Conservation (phyloP, 2,329 filamentous ascomycete species). For the Aspergillus pseudoterreus region DNA sequence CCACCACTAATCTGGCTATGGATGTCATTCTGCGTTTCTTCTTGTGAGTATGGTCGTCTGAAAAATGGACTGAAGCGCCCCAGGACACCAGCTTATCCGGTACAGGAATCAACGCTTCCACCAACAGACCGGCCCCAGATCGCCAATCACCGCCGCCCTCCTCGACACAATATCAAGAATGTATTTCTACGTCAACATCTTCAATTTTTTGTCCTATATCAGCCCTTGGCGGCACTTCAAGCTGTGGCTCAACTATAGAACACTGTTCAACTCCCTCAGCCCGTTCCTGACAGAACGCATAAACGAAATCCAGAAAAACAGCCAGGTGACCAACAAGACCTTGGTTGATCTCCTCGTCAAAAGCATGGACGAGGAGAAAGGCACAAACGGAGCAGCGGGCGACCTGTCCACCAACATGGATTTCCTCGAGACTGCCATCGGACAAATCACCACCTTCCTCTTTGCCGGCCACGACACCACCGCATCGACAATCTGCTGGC, state of each 20-base stretch:
- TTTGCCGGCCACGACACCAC: slow-evolving; percentile 10
- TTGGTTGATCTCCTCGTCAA: neutral
- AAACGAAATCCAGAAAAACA: neutral
- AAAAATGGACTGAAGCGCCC: too few species aligned
- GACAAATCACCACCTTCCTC: slow-evolving; percentile 6
- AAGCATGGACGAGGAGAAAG: neutral
- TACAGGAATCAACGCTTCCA: neutral
- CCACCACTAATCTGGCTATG: neutral
- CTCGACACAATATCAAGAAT: neutral
- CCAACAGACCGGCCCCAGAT: neutral
- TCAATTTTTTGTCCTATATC: neutral
- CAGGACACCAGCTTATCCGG: neutral
- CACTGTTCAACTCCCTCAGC: neutral
- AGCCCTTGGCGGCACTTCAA: neutral
- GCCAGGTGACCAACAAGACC: neutral
- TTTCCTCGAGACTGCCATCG: slow-evolving; percentile 4
- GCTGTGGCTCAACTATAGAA: neutral
- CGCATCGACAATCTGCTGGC: slow-evolving; percentile 4
- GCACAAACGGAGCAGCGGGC: neutral
- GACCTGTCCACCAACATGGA: neutral
- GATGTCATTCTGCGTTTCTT: slow-evolving; percentile 2
- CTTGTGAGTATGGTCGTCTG: neutral
- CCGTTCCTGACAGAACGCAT: neutral
- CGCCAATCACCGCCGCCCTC: neutral
- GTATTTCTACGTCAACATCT: neutral